Percentiles rank a stretch among this genome's conserved stretches.
phyloP scores from a whole-genome alignment of 2,329 filamentous ascomycete genomes.

The Cryphonectria naterciae region DNA sequence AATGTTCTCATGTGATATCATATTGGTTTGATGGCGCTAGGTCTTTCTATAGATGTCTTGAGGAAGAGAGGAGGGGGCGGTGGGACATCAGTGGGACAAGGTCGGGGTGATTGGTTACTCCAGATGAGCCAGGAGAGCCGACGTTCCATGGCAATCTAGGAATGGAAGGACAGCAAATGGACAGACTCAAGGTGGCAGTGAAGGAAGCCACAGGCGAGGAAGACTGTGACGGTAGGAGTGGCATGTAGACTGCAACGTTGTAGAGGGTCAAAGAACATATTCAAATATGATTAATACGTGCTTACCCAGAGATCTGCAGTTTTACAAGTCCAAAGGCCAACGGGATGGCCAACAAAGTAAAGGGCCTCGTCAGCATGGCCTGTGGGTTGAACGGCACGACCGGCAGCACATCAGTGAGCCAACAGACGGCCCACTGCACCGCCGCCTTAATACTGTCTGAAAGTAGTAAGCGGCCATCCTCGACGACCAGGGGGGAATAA shows the following conservation, averaged over 20 bases:
- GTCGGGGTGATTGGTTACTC: not conserved
- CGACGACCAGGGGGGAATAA: not conserved
- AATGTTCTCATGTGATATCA: not conserved
- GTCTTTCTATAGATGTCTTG: not conserved
- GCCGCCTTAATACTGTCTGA: not conserved
- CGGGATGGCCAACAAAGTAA: not conserved
- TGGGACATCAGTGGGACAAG: not conserved
- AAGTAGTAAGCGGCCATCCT: not conserved
- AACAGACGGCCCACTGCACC: not conserved
- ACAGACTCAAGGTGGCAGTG: not conserved
- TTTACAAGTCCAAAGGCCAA: too few relatives aligned
- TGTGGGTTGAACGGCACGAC: not conserved
- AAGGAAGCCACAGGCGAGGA: not conserved
- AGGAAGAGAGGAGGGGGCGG: not conserved
- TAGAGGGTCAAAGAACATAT: not conserved
- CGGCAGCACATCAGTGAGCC: not conserved
- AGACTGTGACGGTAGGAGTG: not conserved
- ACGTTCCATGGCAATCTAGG: too few relatives aligned
- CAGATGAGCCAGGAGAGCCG: not conserved
- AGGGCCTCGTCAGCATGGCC: not conserved
- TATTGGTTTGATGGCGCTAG: not conserved
- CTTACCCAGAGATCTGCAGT: too few relatives aligned
- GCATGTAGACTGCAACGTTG: not conserved
- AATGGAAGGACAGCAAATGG: not conserved
- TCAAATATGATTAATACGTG: too few relatives aligned